phyloP scores from a whole-genome alignment of 805 yeast genomes.

The Diddensiella transvaalensis region DNA sequence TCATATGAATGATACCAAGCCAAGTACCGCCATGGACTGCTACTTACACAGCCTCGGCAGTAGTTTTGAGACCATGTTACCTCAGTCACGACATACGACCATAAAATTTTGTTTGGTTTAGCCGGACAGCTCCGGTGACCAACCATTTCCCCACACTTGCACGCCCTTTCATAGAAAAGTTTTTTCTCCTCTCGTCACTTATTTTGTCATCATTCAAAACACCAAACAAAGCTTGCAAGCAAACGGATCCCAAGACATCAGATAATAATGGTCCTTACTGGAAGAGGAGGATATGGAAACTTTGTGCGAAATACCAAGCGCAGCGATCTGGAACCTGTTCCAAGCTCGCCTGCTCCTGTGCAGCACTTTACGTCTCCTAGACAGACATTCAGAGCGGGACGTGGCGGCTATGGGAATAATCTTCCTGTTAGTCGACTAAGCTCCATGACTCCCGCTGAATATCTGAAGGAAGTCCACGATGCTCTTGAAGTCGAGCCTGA shows the following conservation, averaged over 20 bases:
- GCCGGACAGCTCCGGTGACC: neutral
- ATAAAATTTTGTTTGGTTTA: no score
- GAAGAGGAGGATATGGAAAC: slow-evolving; percentile 35
- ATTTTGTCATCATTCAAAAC: no score
- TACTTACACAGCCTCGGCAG: no score
- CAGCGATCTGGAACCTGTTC: slow-evolving; percentile 19
- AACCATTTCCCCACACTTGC: neutral
- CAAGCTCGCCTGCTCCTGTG: slow-evolving; percentile 34
- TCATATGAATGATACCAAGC: no score
- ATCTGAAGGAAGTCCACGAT: slow-evolving; percentile 32
- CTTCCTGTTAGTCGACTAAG: slow-evolving; percentile 30
- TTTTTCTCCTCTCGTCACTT: no score
- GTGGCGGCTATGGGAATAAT: slow-evolving; percentile 39
- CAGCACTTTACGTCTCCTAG: slow-evolving; percentile 34
- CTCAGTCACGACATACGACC: neutral
- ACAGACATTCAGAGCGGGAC: slow-evolving; percentile 34
- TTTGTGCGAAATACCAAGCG: slow-evolving; percentile 16
- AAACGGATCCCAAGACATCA: no score
- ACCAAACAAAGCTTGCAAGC: no score
- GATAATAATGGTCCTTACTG: slow-evolving; percentile 31
- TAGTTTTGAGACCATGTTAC: neutral
- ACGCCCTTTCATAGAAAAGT: neutral
- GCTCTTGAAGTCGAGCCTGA: slow-evolving; percentile 32
- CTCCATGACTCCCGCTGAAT: slow-evolving; percentile 32
- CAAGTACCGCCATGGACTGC: no score